Evolutionary conservation across 805 yeast species (phyloP).

Genomic region (Candida khao-thaluensis): DNA sequence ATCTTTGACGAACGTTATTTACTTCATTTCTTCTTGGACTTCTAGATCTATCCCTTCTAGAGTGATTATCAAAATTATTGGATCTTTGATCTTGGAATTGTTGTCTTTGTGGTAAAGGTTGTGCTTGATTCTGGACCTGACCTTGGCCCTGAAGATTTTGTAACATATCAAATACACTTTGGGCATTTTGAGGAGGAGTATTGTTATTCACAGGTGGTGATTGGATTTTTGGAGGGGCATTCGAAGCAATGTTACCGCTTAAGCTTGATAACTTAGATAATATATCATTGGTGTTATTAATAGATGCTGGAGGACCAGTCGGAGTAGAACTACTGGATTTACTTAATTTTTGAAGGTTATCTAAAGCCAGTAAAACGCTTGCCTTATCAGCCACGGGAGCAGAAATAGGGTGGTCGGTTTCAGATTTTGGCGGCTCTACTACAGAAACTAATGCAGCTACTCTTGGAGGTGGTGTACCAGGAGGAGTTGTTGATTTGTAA

Average conservation of each 20-base stretch:
- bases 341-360: constrained; percentile 53
- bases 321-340: constrained; percentile 33
- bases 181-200: constrained; percentile 36
- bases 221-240: constrained; percentile 13
- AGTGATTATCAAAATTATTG: constrained; percentile 26
- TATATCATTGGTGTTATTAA: constrained; percentile 26
- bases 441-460: constrained; percentile 6
- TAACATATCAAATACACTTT: constrained; percentile 15
- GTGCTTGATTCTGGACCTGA: not conserved
- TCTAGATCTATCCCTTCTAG: constrained; percentile 54
- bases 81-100: constrained; percentile 1
- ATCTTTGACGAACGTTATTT: constrained; percentile 28
- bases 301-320: constrained; percentile 14
- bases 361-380: constrained; percentile 66
- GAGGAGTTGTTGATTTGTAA: constrained; percentile 69
- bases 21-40: constrained; percentile 41
- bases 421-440: too few relatives aligned
- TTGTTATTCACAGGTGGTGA: not conserved
- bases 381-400: constrained; percentile 40
- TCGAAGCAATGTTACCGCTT: constrained; percentile 17
- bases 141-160: constrained; percentile 7
- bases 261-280: constrained; percentile 45
- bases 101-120: not conserved
- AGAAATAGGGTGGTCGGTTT: constrained; percentile 2
- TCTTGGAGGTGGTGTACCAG: constrained; percentile 53